A percentile compares a stretch with the other conserved stretches of the same genome.
phyloP scores from a whole-genome alignment of 2,329 filamentous ascomycete genomes.

The Exophiala mesophila region DNA sequence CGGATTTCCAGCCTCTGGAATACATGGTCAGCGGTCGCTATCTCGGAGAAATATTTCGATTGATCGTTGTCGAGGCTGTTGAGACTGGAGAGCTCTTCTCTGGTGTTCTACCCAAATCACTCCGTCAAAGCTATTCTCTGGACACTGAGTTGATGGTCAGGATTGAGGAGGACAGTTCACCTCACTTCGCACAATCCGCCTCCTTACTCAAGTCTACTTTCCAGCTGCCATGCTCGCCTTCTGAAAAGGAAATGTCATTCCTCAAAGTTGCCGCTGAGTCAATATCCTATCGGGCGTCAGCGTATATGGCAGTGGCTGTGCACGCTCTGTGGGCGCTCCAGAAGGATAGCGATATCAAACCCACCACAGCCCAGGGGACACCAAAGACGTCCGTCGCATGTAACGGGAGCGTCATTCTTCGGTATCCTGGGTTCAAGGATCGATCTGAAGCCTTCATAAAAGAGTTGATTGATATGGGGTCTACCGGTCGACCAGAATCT shows the following conservation, averaged over 20 bases:
- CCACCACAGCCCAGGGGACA: constrained; percentile 8
- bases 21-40: constrained; percentile 61
- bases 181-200: constrained; percentile 35
- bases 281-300: constrained; percentile 56
- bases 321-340: constrained; percentile 58
- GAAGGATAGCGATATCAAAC: constrained; percentile 44
- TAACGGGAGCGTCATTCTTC: constrained; percentile 49
- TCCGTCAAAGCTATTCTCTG: constrained; percentile 54
- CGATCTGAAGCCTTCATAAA: constrained; percentile 42
- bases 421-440: constrained; percentile 46
- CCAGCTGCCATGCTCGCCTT: constrained; percentile 42
- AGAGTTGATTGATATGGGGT: constrained; percentile 33
- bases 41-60: constrained; percentile 58
- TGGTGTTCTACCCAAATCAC: constrained; percentile 51
- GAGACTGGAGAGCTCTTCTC: constrained; percentile 52
- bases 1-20: constrained; percentile 62
- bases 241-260: constrained; percentile 50
- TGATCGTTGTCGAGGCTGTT: constrained; percentile 58
- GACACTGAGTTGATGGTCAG: constrained; percentile 56
- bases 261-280: constrained; percentile 49
- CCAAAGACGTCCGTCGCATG: constrained; percentile 44
- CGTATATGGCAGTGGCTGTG: constrained; percentile 58
- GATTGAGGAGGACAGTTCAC: constrained; percentile 47
- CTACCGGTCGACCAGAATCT: constrained; percentile 22
- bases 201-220: constrained; percentile 50